Percentiles rank a stretch among this genome's conserved stretches.
These are phyloP conservation scores for Aspergillus ibericus DNA, from an alignment of 2,329 filamentous ascomycete species.

Conservation along the genomic window DNA sequence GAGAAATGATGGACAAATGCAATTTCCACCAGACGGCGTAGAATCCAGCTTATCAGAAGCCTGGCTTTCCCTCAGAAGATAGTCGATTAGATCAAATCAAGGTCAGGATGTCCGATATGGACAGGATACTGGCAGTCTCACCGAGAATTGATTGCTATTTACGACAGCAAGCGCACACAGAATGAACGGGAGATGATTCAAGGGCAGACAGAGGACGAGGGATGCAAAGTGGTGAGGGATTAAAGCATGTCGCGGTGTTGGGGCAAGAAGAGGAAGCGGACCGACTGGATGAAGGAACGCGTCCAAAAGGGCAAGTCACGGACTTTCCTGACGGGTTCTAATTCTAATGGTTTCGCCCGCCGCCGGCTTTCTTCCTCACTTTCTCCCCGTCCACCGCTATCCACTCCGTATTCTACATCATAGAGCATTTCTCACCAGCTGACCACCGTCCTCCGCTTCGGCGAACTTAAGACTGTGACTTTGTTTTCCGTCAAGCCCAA, in stretches of 20 bases:
- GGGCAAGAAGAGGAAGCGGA: constrained; percentile 16
- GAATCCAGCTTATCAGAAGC: neutral
- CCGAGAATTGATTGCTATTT: neutral
- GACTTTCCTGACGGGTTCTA: neutral
- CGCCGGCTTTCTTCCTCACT: neutral
- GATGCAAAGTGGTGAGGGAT: constrained; percentile 1
- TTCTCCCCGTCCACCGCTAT: neutral
- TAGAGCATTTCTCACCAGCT: neutral
- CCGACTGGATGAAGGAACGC: constrained; percentile 14
- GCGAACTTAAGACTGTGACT: neutral
- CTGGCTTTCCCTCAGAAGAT: neutral
- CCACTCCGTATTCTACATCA: neutral
- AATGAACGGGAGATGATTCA: neutral
- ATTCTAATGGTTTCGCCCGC: neutral
- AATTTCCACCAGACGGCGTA: neutral
- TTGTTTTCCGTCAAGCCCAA: neutral
- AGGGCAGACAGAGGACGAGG: neutral
- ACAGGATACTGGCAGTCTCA: neutral
- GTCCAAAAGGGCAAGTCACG: constrained; percentile 17
- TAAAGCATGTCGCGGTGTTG: constrained; percentile 5
- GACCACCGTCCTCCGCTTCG: neutral
- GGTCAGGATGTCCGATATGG: neutral
- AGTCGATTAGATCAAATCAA: neutral
- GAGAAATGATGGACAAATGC: neutral
- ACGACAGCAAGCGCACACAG: neutral